phyloP scores from a whole-genome alignment of 352 stramenopile species.

The Elongisporangium prolatum region DNA sequence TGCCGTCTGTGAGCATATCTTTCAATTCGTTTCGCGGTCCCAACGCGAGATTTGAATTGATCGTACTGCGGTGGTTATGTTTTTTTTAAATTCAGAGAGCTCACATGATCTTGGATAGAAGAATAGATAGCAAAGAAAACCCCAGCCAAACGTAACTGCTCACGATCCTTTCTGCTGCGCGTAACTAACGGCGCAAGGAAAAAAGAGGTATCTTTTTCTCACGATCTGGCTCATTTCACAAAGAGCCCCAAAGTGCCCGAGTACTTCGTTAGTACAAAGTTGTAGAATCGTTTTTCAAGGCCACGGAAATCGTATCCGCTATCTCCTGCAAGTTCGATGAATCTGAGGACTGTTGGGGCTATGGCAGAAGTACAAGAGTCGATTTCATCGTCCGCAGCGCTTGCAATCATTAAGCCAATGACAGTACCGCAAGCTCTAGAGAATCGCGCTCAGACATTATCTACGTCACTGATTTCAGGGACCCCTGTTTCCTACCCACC shows the following conservation, averaged over 20 bases:
- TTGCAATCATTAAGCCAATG: not conserved
- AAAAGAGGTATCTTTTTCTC: slow-evolving; percentile 7
- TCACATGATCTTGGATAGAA: not conserved
- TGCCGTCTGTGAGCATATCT: not conserved
- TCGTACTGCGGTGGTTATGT: slow-evolving; percentile 2
- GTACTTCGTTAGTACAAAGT: not conserved
- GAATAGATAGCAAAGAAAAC: slow-evolving; percentile 1
- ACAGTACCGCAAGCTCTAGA: not conserved
- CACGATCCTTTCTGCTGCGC: not conserved
- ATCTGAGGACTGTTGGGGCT: not conserved
- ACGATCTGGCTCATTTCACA: slow-evolving; percentile 22
- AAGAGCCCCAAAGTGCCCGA: not conserved
- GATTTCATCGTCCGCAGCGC: not conserved
- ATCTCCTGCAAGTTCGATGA: not conserved
- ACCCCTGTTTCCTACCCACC: not conserved
- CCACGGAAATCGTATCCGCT: not conserved
- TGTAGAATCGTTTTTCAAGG: not conserved
- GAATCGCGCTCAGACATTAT: not conserved
- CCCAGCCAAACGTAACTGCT: slow-evolving; percentile 10
- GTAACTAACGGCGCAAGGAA: slow-evolving; percentile 11
- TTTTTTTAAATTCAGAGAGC: not conserved
- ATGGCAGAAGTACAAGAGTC: not conserved
- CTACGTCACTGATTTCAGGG: not conserved
- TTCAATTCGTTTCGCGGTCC: slow-evolving; percentile 1
- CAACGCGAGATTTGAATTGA: not conserved